These are phyloP conservation scores for Penicillium salamii DNA, from an alignment of 495 filamentous ascomycete species.

Conservation along the genomic window DNA sequence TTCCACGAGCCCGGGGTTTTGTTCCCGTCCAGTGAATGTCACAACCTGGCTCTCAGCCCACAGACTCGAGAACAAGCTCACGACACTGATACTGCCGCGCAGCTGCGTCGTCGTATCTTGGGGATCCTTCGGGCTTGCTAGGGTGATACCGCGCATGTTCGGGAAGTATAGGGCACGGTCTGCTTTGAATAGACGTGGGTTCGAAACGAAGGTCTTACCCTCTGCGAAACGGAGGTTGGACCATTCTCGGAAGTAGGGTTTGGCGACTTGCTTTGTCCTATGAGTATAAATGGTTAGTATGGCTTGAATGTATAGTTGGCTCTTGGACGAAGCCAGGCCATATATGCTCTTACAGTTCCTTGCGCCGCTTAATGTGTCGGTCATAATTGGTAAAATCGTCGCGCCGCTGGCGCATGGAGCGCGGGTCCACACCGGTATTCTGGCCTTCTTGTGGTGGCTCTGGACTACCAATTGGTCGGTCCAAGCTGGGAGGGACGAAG, in stretches of 20 bases:
- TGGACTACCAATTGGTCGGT: slow-evolving; percentile 76
- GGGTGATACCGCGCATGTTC: slow-evolving; percentile 77
- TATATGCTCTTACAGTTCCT: slow-evolving; percentile 58
- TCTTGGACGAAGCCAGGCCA: background rate
- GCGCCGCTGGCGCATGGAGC: slow-evolving; percentile 63
- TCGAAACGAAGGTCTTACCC: slow-evolving; percentile 86
- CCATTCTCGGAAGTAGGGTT: slow-evolving; percentile 94
- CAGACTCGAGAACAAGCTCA: slow-evolving; percentile 71
- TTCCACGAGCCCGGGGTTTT: slow-evolving; percentile 63
- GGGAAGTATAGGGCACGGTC: slow-evolving; percentile 87
- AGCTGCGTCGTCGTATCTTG: slow-evolving; percentile 72
- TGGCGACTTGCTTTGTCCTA: slow-evolving; percentile 57
- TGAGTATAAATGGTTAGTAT: slow-evolving; percentile 5
- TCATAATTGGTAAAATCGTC: slow-evolving; percentile 84
- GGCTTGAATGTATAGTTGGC: background rate
- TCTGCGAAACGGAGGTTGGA: slow-evolving; percentile 72
- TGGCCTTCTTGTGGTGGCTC: slow-evolving; percentile 70
- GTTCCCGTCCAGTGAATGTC: slow-evolving; percentile 60
- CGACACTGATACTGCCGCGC: slow-evolving; percentile 67
- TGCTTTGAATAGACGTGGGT: slow-evolving; percentile 68
- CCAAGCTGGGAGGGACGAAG: slow-evolving; percentile 66
- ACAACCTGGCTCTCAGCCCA: slow-evolving; percentile 84
- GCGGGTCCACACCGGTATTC: slow-evolving; percentile 72
- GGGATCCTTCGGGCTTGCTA: slow-evolving; percentile 47
- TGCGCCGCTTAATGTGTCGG: slow-evolving; percentile 69